These are phyloP conservation scores for Leccinum ochraceum DNA, from an alignment of 768 basidiomycete species.

Conservation along the genomic window DNA sequence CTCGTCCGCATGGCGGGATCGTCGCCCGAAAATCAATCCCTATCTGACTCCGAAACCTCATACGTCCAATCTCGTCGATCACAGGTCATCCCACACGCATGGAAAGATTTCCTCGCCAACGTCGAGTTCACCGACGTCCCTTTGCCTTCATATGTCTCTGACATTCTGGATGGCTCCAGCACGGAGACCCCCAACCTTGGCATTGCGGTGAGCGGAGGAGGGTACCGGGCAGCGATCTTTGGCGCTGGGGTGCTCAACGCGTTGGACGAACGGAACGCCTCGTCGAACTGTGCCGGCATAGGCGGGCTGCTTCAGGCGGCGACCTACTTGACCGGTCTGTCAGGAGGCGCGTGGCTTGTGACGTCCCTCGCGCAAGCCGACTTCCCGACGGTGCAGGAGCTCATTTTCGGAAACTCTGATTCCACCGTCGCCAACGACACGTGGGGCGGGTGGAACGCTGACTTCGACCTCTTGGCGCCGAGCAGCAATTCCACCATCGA, in stretches of 20 bases:
- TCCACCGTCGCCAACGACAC: constrained; percentile 17
- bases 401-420: constrained; percentile 34
- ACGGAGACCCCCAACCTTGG: constrained; percentile 39
- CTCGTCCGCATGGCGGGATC: constrained; percentile 33
- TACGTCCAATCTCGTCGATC: constrained; percentile 39
- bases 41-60: constrained; percentile 36
- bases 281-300: constrained; percentile 41
- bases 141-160: constrained; percentile 37
- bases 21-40: constrained; percentile 28
- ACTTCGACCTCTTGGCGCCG: constrained; percentile 23
- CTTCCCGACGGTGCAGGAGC: constrained; percentile 41
- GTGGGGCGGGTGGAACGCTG: constrained; percentile 38
- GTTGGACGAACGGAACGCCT: constrained; percentile 49
- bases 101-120: constrained; percentile 40
- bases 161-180: constrained; percentile 27
- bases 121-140: constrained; percentile 32
- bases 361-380: constrained; percentile 44
- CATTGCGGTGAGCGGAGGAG: constrained; percentile 58
- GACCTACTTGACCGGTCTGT: constrained; percentile 53
- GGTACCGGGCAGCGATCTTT: constrained; percentile 55
- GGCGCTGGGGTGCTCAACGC: constrained; percentile 54
- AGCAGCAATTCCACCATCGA: constrained; percentile 19
- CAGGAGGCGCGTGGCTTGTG: constrained; percentile 43
- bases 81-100: constrained; percentile 40
- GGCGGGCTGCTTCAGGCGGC: constrained; percentile 58